phyloP scores from a whole-genome alignment of 495 filamentous ascomycete species.

The Polyplosphaeria fusca region DNA sequence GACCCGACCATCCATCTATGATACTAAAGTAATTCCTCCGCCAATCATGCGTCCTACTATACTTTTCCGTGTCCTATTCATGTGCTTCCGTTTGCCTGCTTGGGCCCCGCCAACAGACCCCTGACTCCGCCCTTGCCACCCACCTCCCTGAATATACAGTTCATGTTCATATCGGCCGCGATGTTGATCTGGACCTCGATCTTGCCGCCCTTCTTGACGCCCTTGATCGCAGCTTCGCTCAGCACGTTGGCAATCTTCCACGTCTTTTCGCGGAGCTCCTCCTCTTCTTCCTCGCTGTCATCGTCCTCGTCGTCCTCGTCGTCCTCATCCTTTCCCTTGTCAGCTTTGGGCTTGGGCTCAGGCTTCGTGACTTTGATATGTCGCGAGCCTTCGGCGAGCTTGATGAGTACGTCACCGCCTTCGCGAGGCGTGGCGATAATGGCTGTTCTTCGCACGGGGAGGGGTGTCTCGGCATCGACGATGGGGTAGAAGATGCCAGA shows the following conservation, averaged over 20 bases:
- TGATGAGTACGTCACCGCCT: constrained; percentile 82
- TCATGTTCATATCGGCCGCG: constrained; percentile 68
- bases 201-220: constrained; percentile 81
- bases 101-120: constrained; percentile 58
- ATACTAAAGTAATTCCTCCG: no score
- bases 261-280: constrained; percentile 83
- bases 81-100: constrained; percentile 45
- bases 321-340: constrained; percentile 56
- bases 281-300: constrained; percentile 72
- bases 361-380: constrained; percentile 89
- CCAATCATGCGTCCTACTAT: no score
- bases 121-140: constrained; percentile 82
- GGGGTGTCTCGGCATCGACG: constrained; percentile 78
- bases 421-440: constrained; percentile 68
- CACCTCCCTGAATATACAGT: constrained; percentile 77
- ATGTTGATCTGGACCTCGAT: constrained; percentile 92
- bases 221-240: constrained; percentile 79
- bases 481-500: constrained; percentile 71
- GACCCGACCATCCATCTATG: no score
- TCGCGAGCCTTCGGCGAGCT: constrained; percentile 77
- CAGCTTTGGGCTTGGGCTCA: constrained; percentile 63
- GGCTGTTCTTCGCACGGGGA: constrained; percentile 79
- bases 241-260: constrained; percentile 84
- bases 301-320: constrained; percentile 65
- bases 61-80: no score